phyloP scores from a whole-genome alignment of 1,284 basidiomycete species.

The Agroathelia rolfsii region DNA sequence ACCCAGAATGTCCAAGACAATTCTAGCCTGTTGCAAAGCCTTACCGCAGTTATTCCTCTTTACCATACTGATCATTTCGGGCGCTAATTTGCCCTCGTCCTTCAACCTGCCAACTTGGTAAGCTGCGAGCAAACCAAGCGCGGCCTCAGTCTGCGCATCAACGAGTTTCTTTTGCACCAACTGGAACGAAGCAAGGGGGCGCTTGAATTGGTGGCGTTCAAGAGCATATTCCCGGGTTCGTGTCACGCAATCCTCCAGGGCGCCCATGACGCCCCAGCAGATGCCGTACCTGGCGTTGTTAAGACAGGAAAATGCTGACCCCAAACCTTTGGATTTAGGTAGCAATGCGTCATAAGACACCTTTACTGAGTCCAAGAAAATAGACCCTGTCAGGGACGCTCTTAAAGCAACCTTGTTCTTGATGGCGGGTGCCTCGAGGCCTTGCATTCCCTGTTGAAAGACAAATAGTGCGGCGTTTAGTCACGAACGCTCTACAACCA shows the following conservation, averaged over 20 bases:
- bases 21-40: conserved; percentile 72
- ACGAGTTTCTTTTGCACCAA: conserved; percentile 95
- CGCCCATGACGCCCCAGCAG: conserved; percentile 90
- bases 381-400: conserved; percentile 85
- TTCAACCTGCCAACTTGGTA: conserved; percentile 85
- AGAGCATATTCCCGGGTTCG: conserved; percentile 80
- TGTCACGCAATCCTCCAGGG: conserved; percentile 84
- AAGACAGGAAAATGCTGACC: conserved; percentile 83
- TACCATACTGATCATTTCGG: conserved; percentile 92
- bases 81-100: conserved; percentile 68
- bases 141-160: conserved; percentile 82
- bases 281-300: conserved; percentile 89
- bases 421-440: conserved; percentile 82
- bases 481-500: conserved; percentile 1
- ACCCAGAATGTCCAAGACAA: conserved; percentile 81
- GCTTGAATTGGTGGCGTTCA: conserved; percentile 83
- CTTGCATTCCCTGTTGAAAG: conserved; percentile 56
- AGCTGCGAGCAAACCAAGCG: conserved; percentile 75
- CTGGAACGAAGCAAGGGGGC: conserved; percentile 90
- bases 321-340: conserved; percentile 66
- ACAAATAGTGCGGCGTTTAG: not conserved
- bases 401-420: conserved; percentile 91
- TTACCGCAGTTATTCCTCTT: conserved; percentile 97
- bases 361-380: conserved; percentile 84
- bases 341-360: conserved; percentile 66